These are phyloP conservation scores for Hanseniaspora valbyensis DNA, from an alignment of 805 yeast species.

Conservation along the genomic window DNA sequence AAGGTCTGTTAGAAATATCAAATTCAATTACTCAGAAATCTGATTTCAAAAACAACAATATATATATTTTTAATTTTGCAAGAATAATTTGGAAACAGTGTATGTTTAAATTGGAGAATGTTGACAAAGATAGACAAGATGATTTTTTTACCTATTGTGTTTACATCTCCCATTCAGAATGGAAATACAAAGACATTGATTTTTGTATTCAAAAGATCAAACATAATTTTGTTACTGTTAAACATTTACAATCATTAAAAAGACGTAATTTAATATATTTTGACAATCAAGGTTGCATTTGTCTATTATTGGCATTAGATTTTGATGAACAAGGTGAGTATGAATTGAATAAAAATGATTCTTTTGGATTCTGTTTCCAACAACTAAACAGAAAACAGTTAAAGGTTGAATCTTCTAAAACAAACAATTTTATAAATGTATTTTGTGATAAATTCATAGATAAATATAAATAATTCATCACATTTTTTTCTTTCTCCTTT, in stretches of 20 bases:
- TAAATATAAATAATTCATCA: no score
- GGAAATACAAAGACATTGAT: neutral
- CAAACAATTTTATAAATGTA: no score
- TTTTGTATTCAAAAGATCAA: neutral
- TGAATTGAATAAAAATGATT: neutral
- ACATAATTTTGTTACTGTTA: neutral
- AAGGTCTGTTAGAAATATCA: neutral
- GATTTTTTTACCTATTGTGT: neutral
- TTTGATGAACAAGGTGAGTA: neutral
- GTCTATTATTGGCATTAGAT: neutral
- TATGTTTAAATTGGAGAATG: neutral
- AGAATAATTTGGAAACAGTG: neutral
- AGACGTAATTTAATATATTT: neutral
- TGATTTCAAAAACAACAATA: no score
- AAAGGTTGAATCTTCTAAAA: no score
- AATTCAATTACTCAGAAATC: no score
- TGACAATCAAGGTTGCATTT: neutral
- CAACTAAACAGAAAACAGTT: no score
- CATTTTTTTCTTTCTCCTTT: no score
- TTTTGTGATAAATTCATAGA: no score
- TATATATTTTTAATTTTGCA: no score
- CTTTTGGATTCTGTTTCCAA: neutral
- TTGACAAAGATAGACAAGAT: neutral
- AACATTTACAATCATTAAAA: neutral
- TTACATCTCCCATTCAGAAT: neutral